Base-by-base conservation (phyloP, 345 rosid genomes). In the Dovyalis caffra region DNA sequence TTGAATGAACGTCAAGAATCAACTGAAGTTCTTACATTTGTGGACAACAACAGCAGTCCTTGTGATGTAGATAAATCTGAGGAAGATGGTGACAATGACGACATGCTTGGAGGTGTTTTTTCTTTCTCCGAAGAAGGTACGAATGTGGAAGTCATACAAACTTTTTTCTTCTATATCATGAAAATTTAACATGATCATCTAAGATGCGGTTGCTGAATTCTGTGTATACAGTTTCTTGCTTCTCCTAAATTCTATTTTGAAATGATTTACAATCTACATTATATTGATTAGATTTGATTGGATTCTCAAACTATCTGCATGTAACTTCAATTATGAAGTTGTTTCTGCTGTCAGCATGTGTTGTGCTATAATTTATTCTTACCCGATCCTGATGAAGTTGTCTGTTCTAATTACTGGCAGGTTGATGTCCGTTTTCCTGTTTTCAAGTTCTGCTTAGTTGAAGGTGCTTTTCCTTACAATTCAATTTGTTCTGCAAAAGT, bases 91-190 rank as follows among this genome's bases (percentile, higher is more conserved):
- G 99, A 91, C n/a, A 83, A 83, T 34, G 95, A 91, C 76, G 94
- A 89, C 78, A 88, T 92, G 89, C 88, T 93, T 53, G 99, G 98
- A 78, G 96, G 92, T 79, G 88, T 93, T 84, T 96, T 93, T 72
- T 87, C 90, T 83, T 96, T 96, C 87, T 96, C 92, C 3, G 97
- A 96, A 84, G 93, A 89, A 86, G 99, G 99, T 93, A 84, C 33
- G 76, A 31, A 53, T 57, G 26, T 51, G 71, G 62, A 61, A 73
- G 26, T 47, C n/a, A 4, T 25, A 8, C 16, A 12, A 40, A 71
- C 10, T 2, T 15, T 38, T 43, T 21, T 53, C 10, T 0, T 29
- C 58, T 29, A 67, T 69, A 28, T 47, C 49, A 32, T 64, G 69
- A 18, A 40, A 56, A 16, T 15, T 51, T 57, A 20, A n/a, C 21